These are phyloP conservation scores for Microbotryum silenes-acaulis DNA, from an alignment of 1,284 basidiomycete species.

Conservation along the genomic window DNA sequence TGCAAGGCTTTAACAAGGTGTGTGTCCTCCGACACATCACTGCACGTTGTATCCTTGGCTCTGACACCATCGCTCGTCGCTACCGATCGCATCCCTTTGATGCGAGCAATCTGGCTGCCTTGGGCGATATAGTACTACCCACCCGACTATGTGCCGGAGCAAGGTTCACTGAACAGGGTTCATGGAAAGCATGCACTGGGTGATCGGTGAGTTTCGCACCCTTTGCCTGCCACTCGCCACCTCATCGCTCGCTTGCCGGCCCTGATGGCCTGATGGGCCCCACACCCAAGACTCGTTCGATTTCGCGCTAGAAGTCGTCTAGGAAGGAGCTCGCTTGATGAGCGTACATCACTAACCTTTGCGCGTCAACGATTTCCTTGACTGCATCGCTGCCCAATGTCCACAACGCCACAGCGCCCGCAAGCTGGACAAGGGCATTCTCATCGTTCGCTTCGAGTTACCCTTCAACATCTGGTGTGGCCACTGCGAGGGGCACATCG, in stretches of 20 bases:
- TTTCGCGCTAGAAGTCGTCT: too few relatives aligned
- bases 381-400: too few relatives aligned
- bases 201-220: conserved; percentile 20
- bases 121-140: conserved; percentile 63
- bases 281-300: too few relatives aligned
- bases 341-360: too few relatives aligned
- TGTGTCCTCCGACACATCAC: conserved; percentile 34
- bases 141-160: conserved; percentile 76
- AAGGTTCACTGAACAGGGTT: conserved; percentile 70
- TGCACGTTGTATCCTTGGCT: not conserved
- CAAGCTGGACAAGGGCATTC: conserved; percentile 85
- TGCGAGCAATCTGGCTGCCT: not conserved
- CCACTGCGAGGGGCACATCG: conserved; percentile 86
- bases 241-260: too few relatives aligned
- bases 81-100: not conserved
- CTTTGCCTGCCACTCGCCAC: too few relatives aligned
- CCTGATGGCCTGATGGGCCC: too few relatives aligned
- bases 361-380: too few relatives aligned
- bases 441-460: conserved; percentile 69
- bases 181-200: conserved; percentile 71
- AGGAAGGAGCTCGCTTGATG: too few relatives aligned
- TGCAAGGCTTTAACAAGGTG: conserved; percentile 45
- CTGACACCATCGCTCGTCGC: not conserved
- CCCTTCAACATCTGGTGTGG: conserved; percentile 98
- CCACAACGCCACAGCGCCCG: conserved; percentile 56